phyloP scores from a whole-genome alignment of 352 stramenopile species.

The Phytophthora citrophthora region DNA sequence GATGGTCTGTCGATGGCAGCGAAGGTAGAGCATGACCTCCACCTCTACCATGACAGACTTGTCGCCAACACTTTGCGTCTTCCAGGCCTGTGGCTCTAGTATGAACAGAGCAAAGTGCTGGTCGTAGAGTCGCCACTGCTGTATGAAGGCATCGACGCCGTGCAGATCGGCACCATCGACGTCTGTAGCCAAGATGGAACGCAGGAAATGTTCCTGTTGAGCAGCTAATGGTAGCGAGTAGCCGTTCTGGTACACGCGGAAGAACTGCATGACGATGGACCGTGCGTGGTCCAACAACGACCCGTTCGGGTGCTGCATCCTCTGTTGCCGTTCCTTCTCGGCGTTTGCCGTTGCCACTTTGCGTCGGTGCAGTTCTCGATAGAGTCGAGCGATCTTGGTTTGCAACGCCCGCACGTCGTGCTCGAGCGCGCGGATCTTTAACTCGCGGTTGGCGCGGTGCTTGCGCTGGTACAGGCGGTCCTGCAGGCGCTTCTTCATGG shows the following conservation, averaged over 20 bases:
- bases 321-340: conserved; percentile 16
- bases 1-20: conserved; percentile 36
- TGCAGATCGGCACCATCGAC: conserved; percentile 24
- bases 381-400: conserved; percentile 35
- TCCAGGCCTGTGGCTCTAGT: conserved; percentile 34
- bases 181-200: conserved; percentile 30
- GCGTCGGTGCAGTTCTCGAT: conserved; percentile 21
- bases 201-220: conserved; percentile 37
- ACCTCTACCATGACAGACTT: conserved; percentile 34
- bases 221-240: conserved; percentile 23
- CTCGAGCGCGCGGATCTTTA: conserved; percentile 27
- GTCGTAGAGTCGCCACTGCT: conserved; percentile 40
- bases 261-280: conserved; percentile 35
- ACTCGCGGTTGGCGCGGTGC: conserved; percentile 43
- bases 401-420: conserved; percentile 26
- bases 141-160: conserved; percentile 31
- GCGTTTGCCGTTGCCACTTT: conserved; percentile 13
- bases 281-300: conserved; percentile 27
- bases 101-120: conserved; percentile 27
- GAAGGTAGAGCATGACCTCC: conserved; percentile 38
- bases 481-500: conserved; percentile 36
- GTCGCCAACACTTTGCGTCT: conserved; percentile 22
- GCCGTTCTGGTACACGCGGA: conserved; percentile 38
- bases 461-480: conserved; percentile 48
- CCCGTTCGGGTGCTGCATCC: conserved; percentile 11